Evolutionary conservation across 495 filamentous ascomycete genomes (phyloP), one percentile per base, ranked within the genome.

Genomic region (Penicillium fimorum): DNA sequence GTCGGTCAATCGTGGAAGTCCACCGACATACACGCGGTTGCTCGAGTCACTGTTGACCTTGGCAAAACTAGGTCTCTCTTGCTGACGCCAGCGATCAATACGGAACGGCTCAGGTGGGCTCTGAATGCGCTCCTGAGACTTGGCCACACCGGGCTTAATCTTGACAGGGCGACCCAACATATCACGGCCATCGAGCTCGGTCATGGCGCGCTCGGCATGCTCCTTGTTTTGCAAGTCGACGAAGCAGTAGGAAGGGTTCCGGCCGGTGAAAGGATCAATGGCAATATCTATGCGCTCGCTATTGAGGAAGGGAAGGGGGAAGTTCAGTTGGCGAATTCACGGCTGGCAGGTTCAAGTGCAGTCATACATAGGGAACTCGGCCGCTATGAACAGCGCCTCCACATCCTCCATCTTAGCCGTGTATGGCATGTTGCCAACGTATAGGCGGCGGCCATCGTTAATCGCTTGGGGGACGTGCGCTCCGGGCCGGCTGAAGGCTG

Each of bases 221-320:
- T 82, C 80, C 53, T 76, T 75, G 30, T 73, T 78, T 18, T 70
- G 55, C 49, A 88, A 77, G 60, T 89, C 85, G 48, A 88, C 80
- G 50, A 88, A 89, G 70, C 86, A 89, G 70, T 88, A 89, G 6
- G 84, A 86, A 4, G 85, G 85, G 65, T 89, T 89, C 13, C 84
- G 70, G 43, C 83, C 83, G 22, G 82, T 85, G 62, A 86, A 83
- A 17, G 84, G 83, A 64, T 89, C 84, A 47, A 86, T 76, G 9
- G 84, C 83, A 64, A 88, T 86, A 63, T 85, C 83, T 56, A 89
- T 83, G 37, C 79, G 79, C 64, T 81, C 76, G 61, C 82, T 77
- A 66, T 70, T 59, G 29, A 62, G 60, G 43, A 29, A 25, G 25
- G 63, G 60, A n/a, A n/a, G n/a, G n/a, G 24, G 53, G 60, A 51